phyloP scores from a whole-genome alignment of 208 protist genomes.

The Leishmania tarentolae region DNA sequence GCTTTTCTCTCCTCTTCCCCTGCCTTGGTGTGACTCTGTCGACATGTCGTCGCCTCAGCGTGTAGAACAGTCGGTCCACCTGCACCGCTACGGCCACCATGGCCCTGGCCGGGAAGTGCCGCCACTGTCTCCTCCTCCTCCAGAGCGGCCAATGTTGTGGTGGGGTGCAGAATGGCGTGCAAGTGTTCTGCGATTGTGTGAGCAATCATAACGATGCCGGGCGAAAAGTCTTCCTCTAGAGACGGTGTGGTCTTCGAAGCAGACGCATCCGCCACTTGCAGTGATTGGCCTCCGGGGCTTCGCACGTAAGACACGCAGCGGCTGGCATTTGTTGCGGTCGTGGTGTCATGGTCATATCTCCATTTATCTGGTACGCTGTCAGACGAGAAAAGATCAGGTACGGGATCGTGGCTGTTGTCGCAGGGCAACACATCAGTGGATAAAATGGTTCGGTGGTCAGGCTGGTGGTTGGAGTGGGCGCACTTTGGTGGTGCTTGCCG shows the following conservation, averaged over 20 bases:
- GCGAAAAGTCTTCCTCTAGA: constrained; percentile 16
- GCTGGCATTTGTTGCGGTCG: not conserved
- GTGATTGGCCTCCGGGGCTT: constrained; percentile 10
- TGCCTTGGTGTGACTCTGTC: not conserved
- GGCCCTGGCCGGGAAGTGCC: not conserved
- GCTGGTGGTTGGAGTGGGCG: not conserved
- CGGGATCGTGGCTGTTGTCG: not conserved
- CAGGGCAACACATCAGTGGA: constrained; percentile 12
- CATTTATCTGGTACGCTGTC: constrained; percentile 12
- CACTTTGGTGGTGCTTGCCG: not conserved
- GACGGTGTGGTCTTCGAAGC: too few relatives aligned
- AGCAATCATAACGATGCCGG: constrained; percentile 21
- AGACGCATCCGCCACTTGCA: constrained; percentile 1
- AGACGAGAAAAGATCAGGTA: constrained; percentile 9
- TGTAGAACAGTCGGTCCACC: not conserved
- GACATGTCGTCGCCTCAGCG: not conserved
- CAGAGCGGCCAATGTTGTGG: not conserved
- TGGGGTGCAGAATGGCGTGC: constrained; percentile 23
- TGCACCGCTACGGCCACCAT: not conserved
- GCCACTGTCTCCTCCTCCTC: constrained; percentile 21
- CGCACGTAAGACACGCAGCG: not conserved
- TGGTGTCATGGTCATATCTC: not conserved
- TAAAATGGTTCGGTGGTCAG: constrained; percentile 7
- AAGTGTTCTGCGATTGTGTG: constrained; percentile 26
- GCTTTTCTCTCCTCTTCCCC: constrained; percentile 5